phyloP scores from a whole-genome alignment of 2,329 filamentous ascomycete genomes.

The Aspergillus fijiensis region DNA sequence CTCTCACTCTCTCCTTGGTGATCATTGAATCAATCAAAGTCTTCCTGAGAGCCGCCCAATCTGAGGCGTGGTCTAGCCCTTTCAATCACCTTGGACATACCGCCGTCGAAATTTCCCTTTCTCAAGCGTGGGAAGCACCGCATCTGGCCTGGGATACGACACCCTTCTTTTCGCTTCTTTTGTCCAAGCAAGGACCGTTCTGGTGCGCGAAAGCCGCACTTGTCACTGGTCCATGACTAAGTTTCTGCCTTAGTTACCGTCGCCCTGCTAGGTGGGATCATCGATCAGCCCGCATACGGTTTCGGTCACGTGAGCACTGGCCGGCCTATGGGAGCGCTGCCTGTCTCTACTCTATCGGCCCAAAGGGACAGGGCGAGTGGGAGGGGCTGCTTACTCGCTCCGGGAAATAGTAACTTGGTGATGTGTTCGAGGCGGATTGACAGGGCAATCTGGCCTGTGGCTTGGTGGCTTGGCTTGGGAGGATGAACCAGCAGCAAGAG shows the following conservation, averaged over 20 bases:
- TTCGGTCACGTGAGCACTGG: conserved; percentile 19
- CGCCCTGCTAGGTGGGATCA: conserved; percentile 23
- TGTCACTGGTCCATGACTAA: background rate
- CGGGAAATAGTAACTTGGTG: background rate
- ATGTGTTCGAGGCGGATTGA: too few species aligned
- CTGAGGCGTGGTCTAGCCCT: background rate
- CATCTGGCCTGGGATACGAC: background rate
- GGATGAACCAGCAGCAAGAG: background rate
- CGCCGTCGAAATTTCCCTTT: background rate
- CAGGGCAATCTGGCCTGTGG: background rate
- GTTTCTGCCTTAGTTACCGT: conserved; percentile 13
- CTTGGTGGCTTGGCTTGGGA: background rate
- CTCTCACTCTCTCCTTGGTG: background rate
- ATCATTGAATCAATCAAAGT: conserved; percentile 3
- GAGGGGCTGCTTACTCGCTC: conserved; percentile 16
- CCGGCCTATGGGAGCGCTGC: conserved; percentile 18
- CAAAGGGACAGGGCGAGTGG: conserved; percentile 5
- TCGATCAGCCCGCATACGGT: conserved; percentile 25
- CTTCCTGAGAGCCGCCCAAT: background rate
- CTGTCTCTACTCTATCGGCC: conserved; percentile 12
- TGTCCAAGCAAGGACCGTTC: background rate
- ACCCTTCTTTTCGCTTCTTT: too few species aligned
- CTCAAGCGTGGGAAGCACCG: too few species aligned
- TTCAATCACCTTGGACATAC: background rate
- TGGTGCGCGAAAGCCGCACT: background rate